These are phyloP conservation scores for Proliferodiscus dingleyae DNA, from an alignment of 2,329 filamentous ascomycete genomes.

Conservation along the genomic window DNA sequence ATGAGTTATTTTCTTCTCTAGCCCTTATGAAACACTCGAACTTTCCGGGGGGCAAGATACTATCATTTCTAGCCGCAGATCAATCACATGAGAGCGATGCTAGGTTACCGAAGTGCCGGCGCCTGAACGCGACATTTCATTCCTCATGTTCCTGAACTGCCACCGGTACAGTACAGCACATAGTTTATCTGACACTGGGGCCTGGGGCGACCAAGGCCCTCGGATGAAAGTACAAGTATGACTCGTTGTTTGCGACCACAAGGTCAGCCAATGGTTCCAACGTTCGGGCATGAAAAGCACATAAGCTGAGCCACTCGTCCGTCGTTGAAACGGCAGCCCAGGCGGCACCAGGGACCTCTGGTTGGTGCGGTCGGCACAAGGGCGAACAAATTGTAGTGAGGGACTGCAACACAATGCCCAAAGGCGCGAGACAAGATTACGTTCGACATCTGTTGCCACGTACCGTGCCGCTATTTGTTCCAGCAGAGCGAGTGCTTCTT, in stretches of 20 bases:
- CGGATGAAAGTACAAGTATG: too few relatives aligned
- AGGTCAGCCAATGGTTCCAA: conserved; percentile 9
- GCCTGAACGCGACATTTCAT: conserved; percentile 19
- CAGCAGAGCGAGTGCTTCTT: conserved; percentile 6
- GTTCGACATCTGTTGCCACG: not conserved
- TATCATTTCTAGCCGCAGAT: not conserved
- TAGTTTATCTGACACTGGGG: conserved; percentile 16
- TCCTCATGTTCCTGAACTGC: conserved; percentile 1
- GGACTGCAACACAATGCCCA: too few relatives aligned
- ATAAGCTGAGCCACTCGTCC: conserved; percentile 9
- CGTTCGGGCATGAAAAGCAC: too few relatives aligned
- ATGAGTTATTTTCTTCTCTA: conserved; percentile 1
- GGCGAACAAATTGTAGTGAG: not conserved
- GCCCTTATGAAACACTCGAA: conserved; percentile 5
- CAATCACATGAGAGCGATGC: not conserved
- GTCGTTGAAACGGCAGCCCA: conserved; percentile 9
- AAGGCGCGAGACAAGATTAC: not conserved
- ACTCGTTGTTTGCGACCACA: conserved; percentile 19
- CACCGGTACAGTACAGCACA: not conserved
- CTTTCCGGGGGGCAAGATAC: not conserved
- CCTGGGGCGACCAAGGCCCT: too few relatives aligned
- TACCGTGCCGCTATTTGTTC: conserved; percentile 4
- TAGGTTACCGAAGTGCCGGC: conserved; percentile 3
- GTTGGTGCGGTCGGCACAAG: too few relatives aligned
- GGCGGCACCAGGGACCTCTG: too few relatives aligned